Conservation (phyloP, 225 moss, liverwort and hornwort genomes). For the Pseudisothecium myosuroides region DNA sequence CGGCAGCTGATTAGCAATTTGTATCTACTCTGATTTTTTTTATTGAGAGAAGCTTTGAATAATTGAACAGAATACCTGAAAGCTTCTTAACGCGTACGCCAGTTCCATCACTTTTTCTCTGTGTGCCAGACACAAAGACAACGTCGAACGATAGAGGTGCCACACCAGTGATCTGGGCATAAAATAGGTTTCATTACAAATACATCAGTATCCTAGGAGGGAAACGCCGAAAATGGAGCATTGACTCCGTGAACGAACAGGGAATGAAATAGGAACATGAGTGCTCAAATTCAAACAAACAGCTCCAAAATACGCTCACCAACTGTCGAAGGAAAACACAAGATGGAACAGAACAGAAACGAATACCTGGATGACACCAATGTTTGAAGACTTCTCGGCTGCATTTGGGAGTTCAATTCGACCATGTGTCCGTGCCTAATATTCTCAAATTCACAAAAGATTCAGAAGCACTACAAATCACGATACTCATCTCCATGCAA, state of each 20-base stretch:
- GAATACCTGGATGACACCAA: slow-evolving; percentile 73
- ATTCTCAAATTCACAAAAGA: not conserved
- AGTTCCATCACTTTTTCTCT: slow-evolving; percentile 16
- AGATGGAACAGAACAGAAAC: not conserved
- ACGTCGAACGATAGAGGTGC: slow-evolving; percentile 66
- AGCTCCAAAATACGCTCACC: not conserved
- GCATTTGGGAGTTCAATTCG: slow-evolving; percentile 68
- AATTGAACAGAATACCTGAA: slow-evolving; percentile 34
- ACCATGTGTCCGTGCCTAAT: slow-evolving; percentile 36
- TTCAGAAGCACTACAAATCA: not conserved
- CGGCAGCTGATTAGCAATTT: not conserved
- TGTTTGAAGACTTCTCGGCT: slow-evolving; percentile 60
- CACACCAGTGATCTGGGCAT: slow-evolving; percentile 57
- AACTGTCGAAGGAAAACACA: not conserved
- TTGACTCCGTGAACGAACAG: not conserved
- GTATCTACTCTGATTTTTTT: not conserved
- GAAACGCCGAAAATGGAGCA: not conserved
- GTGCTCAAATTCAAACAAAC: not conserved
- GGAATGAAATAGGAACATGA: not conserved
- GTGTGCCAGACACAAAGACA: slow-evolving; percentile 69
- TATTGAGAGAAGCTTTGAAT: not conserved
- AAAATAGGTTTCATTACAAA: not conserved
- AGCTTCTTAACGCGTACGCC: slow-evolving; percentile 43
- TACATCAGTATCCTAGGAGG: not conserved
- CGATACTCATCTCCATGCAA: not conserved